These are phyloP conservation scores for Senna siamea DNA, from an alignment of 306 rosid species.

Conservation along the genomic window DNA sequence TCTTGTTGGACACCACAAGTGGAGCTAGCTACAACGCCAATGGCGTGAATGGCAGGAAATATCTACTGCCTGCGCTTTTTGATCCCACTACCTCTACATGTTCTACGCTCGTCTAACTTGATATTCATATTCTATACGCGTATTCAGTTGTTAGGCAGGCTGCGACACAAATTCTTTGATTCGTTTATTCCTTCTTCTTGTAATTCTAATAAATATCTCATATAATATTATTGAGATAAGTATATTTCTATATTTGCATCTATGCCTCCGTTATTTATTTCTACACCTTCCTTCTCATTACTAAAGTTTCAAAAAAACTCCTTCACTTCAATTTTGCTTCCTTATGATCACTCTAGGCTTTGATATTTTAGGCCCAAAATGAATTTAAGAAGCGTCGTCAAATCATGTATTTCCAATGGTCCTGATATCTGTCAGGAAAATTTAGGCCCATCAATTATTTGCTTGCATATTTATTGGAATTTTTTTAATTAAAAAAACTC, in stretches of 20 bases:
- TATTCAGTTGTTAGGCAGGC: background rate
- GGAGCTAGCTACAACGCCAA: slow-evolving; percentile 66
- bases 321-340: too few relatives aligned
- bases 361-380: too few relatives aligned
- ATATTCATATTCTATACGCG: background rate
- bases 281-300: too few relatives aligned
- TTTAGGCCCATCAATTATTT: too few relatives aligned
- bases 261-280: too few relatives aligned
- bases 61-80: slow-evolving; percentile 60
- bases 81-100: slow-evolving; percentile 62
- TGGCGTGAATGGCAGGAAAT: slow-evolving; percentile 58
- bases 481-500: too few relatives aligned
- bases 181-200: background rate
- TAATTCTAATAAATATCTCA: background rate
- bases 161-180: slow-evolving; percentile 6
- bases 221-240: background rate
- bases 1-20: slow-evolving; percentile 48
- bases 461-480: too few relatives aligned
- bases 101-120: slow-evolving; percentile 51
- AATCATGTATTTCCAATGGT: too few relatives aligned
- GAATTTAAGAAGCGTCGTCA: too few relatives aligned
- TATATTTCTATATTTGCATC: background rate
- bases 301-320: too few relatives aligned
- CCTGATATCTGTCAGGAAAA: too few relatives aligned
- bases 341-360: too few relatives aligned